These are phyloP conservation scores for Potentilla sterilis DNA, from an alignment of 306 rosid species.

Conservation along the genomic window DNA sequence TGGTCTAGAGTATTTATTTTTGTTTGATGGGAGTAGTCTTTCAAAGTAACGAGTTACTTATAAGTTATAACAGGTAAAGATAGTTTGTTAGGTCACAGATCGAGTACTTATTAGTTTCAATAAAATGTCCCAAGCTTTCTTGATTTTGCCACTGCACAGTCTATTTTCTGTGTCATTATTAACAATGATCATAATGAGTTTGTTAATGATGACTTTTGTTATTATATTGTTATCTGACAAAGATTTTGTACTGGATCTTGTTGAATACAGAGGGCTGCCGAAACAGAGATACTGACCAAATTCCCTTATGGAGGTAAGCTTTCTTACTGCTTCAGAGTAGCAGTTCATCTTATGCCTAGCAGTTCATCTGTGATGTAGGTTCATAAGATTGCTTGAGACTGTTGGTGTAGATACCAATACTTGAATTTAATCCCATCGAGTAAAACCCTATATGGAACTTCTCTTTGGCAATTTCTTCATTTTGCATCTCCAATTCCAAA, in stretches of 20 bases:
- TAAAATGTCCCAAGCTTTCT: not conserved
- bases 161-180: not conserved
- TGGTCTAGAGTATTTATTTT: not conserved
- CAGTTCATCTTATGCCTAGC: not conserved
- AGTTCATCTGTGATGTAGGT: not conserved
- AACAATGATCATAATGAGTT: not conserved
- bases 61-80: not conserved
- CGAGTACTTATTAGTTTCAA: not conserved
- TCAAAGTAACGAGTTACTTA: not conserved
- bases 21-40: not conserved
- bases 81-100: not conserved
- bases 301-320: conserved; percentile 78
- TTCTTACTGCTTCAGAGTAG: conserved; percentile 13
- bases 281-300: conserved; percentile 69
- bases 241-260: conserved; percentile 17
- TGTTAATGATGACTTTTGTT: not conserved
- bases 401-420: not conserved
- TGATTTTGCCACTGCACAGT: not conserved
- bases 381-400: not conserved
- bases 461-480: not conserved
- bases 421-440: not conserved
- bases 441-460: not conserved
- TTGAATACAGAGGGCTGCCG: conserved; percentile 80
- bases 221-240: conserved; percentile 17
- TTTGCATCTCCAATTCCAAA: not conserved